Conservation (phyloP, 2,329 filamentous ascomycete genomes). For the Aspergillus latus region DNA sequence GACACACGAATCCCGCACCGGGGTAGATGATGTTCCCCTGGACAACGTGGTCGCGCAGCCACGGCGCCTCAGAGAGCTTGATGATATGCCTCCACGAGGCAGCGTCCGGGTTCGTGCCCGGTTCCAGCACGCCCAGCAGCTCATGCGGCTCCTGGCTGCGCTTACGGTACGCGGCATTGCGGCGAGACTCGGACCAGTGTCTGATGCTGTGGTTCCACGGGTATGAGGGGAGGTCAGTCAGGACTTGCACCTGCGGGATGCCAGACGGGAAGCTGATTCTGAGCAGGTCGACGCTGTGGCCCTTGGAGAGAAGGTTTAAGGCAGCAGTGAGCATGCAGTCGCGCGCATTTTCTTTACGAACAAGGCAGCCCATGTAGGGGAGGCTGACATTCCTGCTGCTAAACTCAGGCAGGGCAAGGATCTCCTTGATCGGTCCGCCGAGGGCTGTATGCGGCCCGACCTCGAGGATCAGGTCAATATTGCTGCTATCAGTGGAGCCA, state of each 20-base stretch:
- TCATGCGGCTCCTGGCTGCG: constrained; percentile 14
- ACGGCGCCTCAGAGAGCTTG: constrained; percentile 27
- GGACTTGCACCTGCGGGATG: no score
- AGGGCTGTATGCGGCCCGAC: background rate
- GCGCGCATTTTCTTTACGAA: background rate
- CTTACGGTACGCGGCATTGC: constrained; percentile 12
- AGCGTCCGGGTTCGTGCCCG: constrained; percentile 11
- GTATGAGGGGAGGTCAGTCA: constrained; percentile 18
- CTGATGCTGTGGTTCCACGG: constrained; percentile 17
- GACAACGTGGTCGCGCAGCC: constrained; percentile 35
- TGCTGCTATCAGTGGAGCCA: background rate
- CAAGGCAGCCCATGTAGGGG: constrained; percentile 7
- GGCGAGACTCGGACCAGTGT: constrained; percentile 16
- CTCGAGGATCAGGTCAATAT: background rate
- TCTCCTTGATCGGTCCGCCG: constrained; percentile 5
- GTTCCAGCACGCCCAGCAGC: constrained; percentile 17
- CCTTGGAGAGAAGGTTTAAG: background rate
- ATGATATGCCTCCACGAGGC: constrained; percentile 32
- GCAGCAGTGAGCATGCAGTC: background rate
- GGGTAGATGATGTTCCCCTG: constrained; percentile 33
- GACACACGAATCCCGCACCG: constrained; percentile 25
- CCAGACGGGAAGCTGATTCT: constrained; percentile 3
- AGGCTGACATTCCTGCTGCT: background rate
- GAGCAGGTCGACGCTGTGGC: background rate
- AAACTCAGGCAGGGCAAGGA: background rate